A percentile compares a stretch with the other conserved stretches of the same genome.
These are phyloP conservation scores for Amanita rubescens DNA, from an alignment of 768 basidiomycete species.

Conservation along the genomic window DNA sequence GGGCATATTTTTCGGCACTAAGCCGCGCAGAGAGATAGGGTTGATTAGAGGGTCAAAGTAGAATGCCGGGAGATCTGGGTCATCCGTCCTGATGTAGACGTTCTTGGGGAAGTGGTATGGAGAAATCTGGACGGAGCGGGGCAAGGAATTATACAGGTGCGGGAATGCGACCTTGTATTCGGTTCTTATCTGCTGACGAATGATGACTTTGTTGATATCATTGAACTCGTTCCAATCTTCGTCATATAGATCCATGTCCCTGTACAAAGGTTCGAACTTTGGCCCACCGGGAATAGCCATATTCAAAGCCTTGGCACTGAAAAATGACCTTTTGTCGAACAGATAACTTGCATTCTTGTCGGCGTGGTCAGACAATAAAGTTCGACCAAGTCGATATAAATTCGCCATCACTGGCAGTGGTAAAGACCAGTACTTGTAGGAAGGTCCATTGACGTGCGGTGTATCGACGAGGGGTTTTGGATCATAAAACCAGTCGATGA, in stretches of 20 bases:
- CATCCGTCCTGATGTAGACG: slow-evolving; percentile 98
- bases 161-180: slow-evolving; percentile 99
- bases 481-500: slow-evolving; percentile 98
- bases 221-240: slow-evolving; percentile 99
- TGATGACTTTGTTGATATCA: slow-evolving; percentile 99
- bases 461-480: slow-evolving; percentile 89
- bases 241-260: slow-evolving; percentile 96
- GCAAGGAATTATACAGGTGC: slow-evolving; percentile 96
- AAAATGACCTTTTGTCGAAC: slow-evolving; percentile 97
- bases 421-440: slow-evolving; percentile 90
- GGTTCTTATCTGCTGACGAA: slow-evolving; percentile 95
- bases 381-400: slow-evolving; percentile 90
- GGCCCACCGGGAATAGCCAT: slow-evolving; percentile 98
- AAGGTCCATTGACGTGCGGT: slow-evolving; percentile 79
- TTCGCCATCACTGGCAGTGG: slow-evolving; percentile 95
- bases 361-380: slow-evolving; percentile 86
- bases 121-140: slow-evolving; percentile 87
- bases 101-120: slow-evolving; percentile 93
- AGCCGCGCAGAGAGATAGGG: slow-evolving; percentile 88
- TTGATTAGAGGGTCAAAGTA: slow-evolving; percentile 99
- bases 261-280: slow-evolving; percentile 94
- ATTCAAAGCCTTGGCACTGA: slow-evolving; percentile 95
- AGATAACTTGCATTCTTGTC: slow-evolving; percentile 89
- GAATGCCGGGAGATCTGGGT: slow-evolving; percentile 98
- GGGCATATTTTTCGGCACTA: slow-evolving; percentile 74